These are phyloP conservation scores for Neurospora terricola DNA, from an alignment of 495 filamentous ascomycete species.

Conservation along the genomic window DNA sequence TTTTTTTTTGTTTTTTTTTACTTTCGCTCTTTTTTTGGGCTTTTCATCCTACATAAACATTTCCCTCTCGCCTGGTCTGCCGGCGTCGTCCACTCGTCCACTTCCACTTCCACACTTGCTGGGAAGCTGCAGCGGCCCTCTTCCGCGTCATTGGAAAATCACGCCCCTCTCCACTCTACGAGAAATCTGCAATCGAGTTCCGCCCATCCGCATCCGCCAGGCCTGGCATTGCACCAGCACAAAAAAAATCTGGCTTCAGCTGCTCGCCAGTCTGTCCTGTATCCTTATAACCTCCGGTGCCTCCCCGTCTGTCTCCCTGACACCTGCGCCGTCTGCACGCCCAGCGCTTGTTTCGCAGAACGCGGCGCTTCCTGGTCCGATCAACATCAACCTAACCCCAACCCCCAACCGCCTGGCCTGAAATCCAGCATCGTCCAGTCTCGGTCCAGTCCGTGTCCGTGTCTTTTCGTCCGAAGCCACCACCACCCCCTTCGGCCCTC, in stretches of 20 bases:
- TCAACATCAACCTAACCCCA: not conserved
- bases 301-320: not conserved
- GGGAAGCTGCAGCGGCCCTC: constrained; percentile 1
- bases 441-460: not conserved
- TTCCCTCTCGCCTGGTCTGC: not conserved
- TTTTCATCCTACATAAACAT: not conserved
- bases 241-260: not conserved
- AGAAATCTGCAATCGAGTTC: constrained; percentile 16
- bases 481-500: not conserved
- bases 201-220: not conserved
- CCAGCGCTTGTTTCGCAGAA: not conserved
- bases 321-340: not conserved
- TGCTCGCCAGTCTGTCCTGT: not conserved
- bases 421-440: not conserved
- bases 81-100: not conserved
- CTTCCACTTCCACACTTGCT: not conserved
- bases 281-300: not conserved
- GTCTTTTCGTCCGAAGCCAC: not conserved
- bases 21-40: not conserved
- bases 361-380: not conserved
- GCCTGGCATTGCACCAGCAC: not conserved
- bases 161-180: constrained; percentile 21
- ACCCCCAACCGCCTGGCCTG: not conserved
- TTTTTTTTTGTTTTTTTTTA: not conserved
- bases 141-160: constrained; percentile 24